Evolutionary conservation across 2,329 filamentous ascomycete species (phyloP).

Genomic region (Paecilomyces niveus): DNA sequence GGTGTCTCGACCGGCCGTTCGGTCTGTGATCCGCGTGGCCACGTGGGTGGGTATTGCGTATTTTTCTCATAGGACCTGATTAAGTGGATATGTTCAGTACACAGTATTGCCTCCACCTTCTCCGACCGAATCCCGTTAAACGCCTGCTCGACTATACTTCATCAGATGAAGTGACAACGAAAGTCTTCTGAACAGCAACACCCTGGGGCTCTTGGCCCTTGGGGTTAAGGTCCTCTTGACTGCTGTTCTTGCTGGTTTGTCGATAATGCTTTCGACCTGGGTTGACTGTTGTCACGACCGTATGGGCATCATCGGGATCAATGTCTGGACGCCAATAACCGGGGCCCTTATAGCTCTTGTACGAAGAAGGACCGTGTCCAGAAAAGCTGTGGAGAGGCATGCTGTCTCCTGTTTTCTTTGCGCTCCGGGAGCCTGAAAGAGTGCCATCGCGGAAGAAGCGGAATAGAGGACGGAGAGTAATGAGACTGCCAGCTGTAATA

Average conservation of each 20-base stretch:
- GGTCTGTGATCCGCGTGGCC: too few relatives aligned
- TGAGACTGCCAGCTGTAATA: slow-evolving; percentile 42
- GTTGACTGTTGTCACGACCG: slow-evolving; percentile 19
- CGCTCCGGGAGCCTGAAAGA: slow-evolving; percentile 10
- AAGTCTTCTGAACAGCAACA: slow-evolving; percentile 29
- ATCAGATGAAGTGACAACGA: slow-evolving; percentile 20
- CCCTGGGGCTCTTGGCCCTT: slow-evolving; percentile 13
- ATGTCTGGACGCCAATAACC: slow-evolving; percentile 26
- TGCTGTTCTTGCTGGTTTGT: slow-evolving; percentile 20
- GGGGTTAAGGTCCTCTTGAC: slow-evolving; percentile 27
- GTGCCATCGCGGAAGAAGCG: slow-evolving; percentile 28
- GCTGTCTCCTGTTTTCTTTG: slow-evolving; percentile 18
- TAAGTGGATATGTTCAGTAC: neutral
- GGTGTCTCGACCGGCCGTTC: too few relatives aligned
- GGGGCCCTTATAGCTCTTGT: slow-evolving; percentile 11
- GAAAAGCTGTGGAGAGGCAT: slow-evolving; percentile 25
- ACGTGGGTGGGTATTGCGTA: too few relatives aligned
- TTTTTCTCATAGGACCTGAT: neutral
- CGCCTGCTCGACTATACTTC: slow-evolving; percentile 8
- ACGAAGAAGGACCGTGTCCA: slow-evolving; percentile 7
- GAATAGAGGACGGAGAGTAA: slow-evolving; percentile 44
- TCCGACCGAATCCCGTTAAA: neutral
- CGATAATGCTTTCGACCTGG: slow-evolving; percentile 8
- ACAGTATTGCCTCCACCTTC: neutral
- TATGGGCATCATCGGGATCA: slow-evolving; percentile 16